A percentile compares a stretch with the other conserved stretches of the same genome.
Evolutionary conservation across 2,329 filamentous ascomycete genomes (phyloP).

Genomic region (Fusarium marasasianum): DNA sequence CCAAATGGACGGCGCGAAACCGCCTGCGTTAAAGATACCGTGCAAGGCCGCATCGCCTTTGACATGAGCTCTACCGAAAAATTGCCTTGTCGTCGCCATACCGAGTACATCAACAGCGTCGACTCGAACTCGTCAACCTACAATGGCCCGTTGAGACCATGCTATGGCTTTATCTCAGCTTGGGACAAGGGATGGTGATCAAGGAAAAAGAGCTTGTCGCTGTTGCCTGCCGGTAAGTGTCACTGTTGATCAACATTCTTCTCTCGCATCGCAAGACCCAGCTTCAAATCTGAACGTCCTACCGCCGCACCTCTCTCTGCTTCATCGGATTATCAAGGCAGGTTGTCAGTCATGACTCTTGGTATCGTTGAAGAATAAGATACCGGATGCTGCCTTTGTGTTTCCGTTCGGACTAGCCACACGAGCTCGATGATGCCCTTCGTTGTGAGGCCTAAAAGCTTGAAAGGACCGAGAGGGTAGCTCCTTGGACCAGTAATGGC

Average conservation of each 20-base stretch:
- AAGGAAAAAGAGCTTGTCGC: not conserved
- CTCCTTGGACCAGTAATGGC: accelerated
- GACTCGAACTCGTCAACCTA: not conserved
- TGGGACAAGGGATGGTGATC: not conserved
- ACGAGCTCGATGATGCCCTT: not conserved
- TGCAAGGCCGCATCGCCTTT: not conserved
- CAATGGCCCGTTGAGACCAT: no score
- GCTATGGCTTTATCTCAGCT: not conserved
- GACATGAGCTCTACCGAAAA: not conserved
- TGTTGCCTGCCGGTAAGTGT: no score
- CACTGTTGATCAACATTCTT: not conserved
- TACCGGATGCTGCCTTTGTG: not conserved
- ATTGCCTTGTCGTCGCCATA: not conserved
- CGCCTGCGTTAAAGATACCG: not conserved
- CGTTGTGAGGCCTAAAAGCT: not conserved
- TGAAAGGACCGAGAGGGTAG: no score
- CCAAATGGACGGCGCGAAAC: not conserved
- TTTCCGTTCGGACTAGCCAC: no score
- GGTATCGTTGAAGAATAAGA: not conserved
- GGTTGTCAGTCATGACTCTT: not conserved
- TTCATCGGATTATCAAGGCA: not conserved
- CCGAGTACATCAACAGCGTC: not conserved
- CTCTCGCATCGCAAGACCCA: not conserved
- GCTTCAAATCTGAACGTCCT: not conserved
- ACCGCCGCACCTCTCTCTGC: not conserved